phyloP scores from a whole-genome alignment of 768 basidiomycete genomes.

The Serendipita indica region DNA sequence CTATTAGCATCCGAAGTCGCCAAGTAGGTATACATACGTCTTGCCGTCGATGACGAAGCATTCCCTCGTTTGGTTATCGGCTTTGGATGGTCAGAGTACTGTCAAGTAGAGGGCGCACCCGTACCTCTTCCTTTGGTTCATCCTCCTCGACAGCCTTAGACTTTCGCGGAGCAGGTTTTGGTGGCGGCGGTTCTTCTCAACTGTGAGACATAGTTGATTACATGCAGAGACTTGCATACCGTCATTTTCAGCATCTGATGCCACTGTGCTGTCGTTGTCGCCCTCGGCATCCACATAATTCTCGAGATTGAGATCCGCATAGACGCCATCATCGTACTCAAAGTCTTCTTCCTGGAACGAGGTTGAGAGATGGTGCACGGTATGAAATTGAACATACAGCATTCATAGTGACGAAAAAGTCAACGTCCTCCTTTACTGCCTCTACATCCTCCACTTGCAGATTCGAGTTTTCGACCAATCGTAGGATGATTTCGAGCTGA shows the following conservation, averaged over 20 bases:
- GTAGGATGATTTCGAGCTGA: constrained; percentile 82
- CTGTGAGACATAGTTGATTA: background rate
- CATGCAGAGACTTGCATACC: constrained; percentile 27
- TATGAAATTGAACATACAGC: constrained; percentile 42
- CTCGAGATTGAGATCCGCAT: constrained; percentile 93
- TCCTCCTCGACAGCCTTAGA: constrained; percentile 20
- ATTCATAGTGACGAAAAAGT: constrained; percentile 92
- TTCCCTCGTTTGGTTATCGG: too few species aligned
- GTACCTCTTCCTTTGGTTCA: constrained; percentile 55
- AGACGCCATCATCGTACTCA: constrained; percentile 93
- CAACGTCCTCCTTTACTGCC: constrained; percentile 81
- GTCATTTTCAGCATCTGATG: constrained; percentile 57
- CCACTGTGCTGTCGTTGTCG: constrained; percentile 61
- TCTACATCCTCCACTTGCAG: constrained; percentile 67
- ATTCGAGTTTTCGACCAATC: constrained; percentile 87
- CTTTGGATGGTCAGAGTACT: too few species aligned
- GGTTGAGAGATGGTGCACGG: constrained; percentile 10
- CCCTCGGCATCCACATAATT: constrained; percentile 69
- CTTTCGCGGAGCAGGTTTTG: background rate
- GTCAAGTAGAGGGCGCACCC: too few species aligned
- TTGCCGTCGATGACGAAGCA: too few species aligned
- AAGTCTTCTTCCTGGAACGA: constrained; percentile 77
- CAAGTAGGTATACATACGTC: too few species aligned
- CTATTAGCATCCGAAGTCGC: too few species aligned
- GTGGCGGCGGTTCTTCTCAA: background rate